Evolutionary conservation across 257 asterid species (phyloP), one percentile per base, ranked within the genome.

Genomic region (Henckelia pumila): DNA sequence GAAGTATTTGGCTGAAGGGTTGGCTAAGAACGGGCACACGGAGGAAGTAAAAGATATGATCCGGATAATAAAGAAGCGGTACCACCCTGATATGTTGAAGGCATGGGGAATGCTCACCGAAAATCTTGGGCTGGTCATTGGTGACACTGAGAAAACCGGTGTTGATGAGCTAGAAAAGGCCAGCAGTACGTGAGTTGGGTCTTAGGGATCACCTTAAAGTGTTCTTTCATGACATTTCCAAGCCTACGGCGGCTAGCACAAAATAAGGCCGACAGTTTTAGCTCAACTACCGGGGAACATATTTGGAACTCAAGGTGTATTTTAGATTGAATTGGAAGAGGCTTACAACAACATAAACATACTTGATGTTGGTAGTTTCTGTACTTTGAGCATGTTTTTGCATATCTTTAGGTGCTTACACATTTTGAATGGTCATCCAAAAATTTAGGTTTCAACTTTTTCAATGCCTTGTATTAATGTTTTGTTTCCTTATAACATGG

Each of bases 1-100:
- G 83, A 86, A 88, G 86, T 63, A 82, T 81, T 77, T 93, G 77
- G 73, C 78, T 2, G 85, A 73, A 44, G 98, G 97, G 7, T 64
- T 89, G 77, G 89, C 61, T 56, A 69, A 76, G 56, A 77, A 23
- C 59, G 85, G 80, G 61, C 82, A 78, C 65, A 66, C 35, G 73
- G 56, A 57, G 29, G 92, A 85, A 57, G 91, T 86, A 8, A 86
- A 81, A 75, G 85, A 67, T 65, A 73, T 93, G 86, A 73, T 87
- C 29, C 50, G 84, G 75, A 85, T 87, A 2, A 77, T 83, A 79
- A 85, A 81, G 71, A 86, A 86, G 75, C 85, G 78, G 81, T 88
- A 86, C 74, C 82, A 89, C 58, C 83, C 88, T n/a, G 79, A 83
- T 53, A 40, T 79, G 71, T 67, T 88, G 78, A 81, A 76, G 74